Conservation (phyloP, 257 asterid species). For the Scutellaria galericulata region DNA sequence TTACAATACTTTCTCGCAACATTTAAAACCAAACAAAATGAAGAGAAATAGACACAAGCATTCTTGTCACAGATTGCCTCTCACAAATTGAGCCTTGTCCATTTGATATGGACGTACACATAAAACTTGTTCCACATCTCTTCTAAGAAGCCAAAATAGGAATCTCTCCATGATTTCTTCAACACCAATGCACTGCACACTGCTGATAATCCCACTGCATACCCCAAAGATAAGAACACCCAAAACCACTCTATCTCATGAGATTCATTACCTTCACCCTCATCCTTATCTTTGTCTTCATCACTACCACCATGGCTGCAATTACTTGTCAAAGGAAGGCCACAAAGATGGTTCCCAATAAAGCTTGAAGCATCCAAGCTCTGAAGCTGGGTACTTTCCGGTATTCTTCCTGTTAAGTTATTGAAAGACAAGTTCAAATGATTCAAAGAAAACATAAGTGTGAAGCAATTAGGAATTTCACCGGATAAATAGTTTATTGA, state of each 20-base stretch:
- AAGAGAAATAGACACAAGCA: background rate
- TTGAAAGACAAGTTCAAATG: background rate
- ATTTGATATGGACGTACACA: background rate
- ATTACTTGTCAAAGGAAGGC: background rate
- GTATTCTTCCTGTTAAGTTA: slow-evolving; percentile 12
- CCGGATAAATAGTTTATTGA: slow-evolving; percentile 2
- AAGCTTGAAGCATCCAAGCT: slow-evolving; percentile 13
- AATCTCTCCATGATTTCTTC: slow-evolving; percentile 20
- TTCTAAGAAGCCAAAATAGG: slow-evolving; percentile 18
- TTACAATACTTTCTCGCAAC: too few relatives aligned
- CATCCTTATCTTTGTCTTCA: background rate
- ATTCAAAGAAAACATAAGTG: background rate
- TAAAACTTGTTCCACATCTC: slow-evolving; percentile 4
- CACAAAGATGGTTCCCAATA: slow-evolving; percentile 8
- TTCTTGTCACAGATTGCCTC: background rate
- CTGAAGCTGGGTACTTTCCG: background rate
- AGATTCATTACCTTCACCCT: background rate
- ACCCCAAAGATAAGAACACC: slow-evolving; percentile 7
- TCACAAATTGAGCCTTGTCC: background rate
- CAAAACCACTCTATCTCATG: slow-evolving; percentile 7
- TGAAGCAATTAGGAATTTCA: background rate
- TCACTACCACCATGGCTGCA: background rate
- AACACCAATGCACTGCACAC: slow-evolving; percentile 14
- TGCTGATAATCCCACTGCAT: background rate
- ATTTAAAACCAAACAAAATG: background rate